Percentiles rank a stretch among this genome's conserved stretches.
Conservation (phyloP, 345 rosid species). For the Eucalyptus regnans region DNA sequence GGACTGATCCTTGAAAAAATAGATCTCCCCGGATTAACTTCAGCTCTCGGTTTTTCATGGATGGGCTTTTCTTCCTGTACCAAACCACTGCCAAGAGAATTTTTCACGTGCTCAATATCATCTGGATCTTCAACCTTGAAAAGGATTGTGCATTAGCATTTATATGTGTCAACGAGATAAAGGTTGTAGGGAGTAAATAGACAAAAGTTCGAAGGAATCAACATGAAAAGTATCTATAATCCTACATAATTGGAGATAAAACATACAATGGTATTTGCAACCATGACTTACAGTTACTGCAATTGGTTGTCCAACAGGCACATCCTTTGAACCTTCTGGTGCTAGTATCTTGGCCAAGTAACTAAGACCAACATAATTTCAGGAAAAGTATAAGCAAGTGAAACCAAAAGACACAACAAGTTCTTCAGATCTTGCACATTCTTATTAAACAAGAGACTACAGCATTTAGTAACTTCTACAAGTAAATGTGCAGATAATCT, state of each 20-base stretch:
- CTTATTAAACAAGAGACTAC: not conserved
- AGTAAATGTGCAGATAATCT: not conserved
- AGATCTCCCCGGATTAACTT: conserved; percentile 15
- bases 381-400: not conserved
- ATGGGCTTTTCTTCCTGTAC: conserved; percentile 28
- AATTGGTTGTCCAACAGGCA: conserved; percentile 60
- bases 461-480: not conserved
- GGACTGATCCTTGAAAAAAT: conserved; percentile 81
- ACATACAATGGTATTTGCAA: not conserved
- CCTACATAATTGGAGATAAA: not conserved
- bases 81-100: conserved; percentile 28
- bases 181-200: not conserved
- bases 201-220: not conserved
- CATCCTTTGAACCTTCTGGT: conserved; percentile 61
- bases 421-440: not conserved
- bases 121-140: conserved; percentile 80
- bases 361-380: conserved; percentile 10
- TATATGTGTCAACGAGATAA: not conserved
- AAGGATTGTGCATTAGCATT: conserved; percentile 7
- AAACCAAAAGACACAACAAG: not conserved
- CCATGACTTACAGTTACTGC: conserved; percentile 40
- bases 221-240: not conserved
- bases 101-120: conserved; percentile 59
- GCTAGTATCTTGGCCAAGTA: conserved; percentile 65
- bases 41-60: conserved; percentile 29